Evolutionary conservation across 2,329 filamentous ascomycete species (phyloP), one percentile per base, ranked within the genome.

Genomic region (Dactylellina parvicollis): DNA sequence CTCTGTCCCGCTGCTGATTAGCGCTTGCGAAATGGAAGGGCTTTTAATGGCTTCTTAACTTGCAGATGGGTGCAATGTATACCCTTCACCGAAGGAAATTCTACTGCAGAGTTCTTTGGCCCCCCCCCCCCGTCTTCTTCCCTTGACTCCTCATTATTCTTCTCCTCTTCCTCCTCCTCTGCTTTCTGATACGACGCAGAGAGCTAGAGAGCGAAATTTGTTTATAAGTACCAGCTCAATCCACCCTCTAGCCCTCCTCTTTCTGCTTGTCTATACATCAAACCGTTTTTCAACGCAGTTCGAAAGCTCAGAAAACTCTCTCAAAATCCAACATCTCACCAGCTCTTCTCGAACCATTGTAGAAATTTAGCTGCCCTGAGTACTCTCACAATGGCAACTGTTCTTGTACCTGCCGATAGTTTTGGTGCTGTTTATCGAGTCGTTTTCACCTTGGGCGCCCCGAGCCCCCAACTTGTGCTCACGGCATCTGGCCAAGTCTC

Each of bases 321-420:
- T 54, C 36, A 36, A 50, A 30, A 28, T n/a, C 22, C 36, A 16
- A 9, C 36, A 36, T 36, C 8, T 30, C n/a, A 18, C 30, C 30
- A 36, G 16, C 16, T 36, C 49, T 22, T 54, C 30, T 54, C 49
- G 36, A 3, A 36, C 22, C 30, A 8, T 20, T 16, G 10, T 4
- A 9, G 20, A 38, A 38, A 54, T 54, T 24, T 38, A 38, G 16
- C 16, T 50, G 4, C 12, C 22, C 8, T 50, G 16, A 50, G 18
- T 32, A 28, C 14, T 54, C 30, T 38, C 28, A 36, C 18, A 54
- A 54, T 54, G 49, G 49, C 49, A 22, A 54, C 49, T 9, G 49
- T 54, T 54, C 49, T 54, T 54, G 49, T 54, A 4, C 49, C 49
- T 54, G 49, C 30, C 30, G 49, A 54, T 54, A 54, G 49, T 30